phyloP scores from a whole-genome alignment of 208 protist genomes.

The Leishmania braziliensis region DNA sequence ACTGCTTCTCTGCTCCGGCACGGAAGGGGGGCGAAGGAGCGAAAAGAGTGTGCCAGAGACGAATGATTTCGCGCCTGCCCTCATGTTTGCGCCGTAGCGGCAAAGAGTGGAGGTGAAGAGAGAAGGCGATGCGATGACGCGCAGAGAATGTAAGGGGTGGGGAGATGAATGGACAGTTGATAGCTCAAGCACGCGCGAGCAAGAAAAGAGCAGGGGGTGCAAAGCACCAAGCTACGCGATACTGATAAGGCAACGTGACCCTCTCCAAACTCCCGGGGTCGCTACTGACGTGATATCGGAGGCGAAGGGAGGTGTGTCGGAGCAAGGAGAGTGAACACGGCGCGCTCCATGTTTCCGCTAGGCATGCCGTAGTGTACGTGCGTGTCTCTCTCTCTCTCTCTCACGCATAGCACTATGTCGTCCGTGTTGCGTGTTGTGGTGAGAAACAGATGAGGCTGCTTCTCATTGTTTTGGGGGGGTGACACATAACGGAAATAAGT shows the following conservation, averaged over 20 bases:
- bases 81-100: not conserved
- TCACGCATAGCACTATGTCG: not conserved
- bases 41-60: too few species aligned
- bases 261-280: not conserved
- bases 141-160: not conserved
- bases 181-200: not conserved
- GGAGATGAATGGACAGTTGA: not conserved
- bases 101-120: not conserved
- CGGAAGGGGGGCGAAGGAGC: not conserved
- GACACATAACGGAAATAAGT: not conserved
- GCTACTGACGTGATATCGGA: not conserved
- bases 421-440: not conserved
- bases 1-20: not conserved
- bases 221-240: not conserved
- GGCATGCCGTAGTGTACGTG: not conserved
- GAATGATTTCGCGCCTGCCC: not conserved
- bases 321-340: not conserved
- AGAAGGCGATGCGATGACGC: not conserved
- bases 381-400: not conserved
- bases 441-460: not conserved
- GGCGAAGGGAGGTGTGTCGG: not conserved
- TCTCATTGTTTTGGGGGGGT: not conserved
- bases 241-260: not conserved
- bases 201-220: constrained; percentile 7
- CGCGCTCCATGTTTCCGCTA: too few species aligned